Base-by-base conservation (phyloP, 208 protist species). In the Naegleria lovaniensis region DNA sequence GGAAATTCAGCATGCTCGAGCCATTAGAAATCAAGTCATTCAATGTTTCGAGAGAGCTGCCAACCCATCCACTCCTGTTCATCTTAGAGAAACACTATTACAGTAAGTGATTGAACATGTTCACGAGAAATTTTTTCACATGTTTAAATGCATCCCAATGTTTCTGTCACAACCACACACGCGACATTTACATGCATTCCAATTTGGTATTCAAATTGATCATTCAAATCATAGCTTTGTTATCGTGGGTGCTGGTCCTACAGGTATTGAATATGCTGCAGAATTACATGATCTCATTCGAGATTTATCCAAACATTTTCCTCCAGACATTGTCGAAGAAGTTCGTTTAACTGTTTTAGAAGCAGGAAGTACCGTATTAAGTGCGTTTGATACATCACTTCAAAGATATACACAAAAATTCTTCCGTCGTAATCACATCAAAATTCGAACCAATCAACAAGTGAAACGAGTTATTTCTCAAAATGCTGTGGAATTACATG, bases 31-130 rank as follows among this genome's bases (percentile, higher is more conserved):
- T 88, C 94, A 94, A n/a, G 93, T 98, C 36, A 94, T 97, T 85
- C 95, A 98, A 91, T 97, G 96, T 93, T 96, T 98, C 85, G 97
- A 97, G 95, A 94, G 95, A 15, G 97, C 97, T 87, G 93, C 96
- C 75, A 94, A 97, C 36, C 96, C 96, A 55, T 95, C 92, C 83
- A 97, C 95, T 33, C 92, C 94, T 40, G 39, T 94, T 40, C 94
- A 95, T 55, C 95, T 97, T 90, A 93, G 92, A 36, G 95, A 97
- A 92, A 93, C 94, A 58, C 91, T 98, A 79, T 93, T 98, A 39
- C 94, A 96, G 55, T 67, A 67, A 67, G 55, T 67, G 43, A 48
- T n/a, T n/a, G n/a, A n/a, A n/a, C n/a, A n/a, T n/a, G 43, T 48
- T 48, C 43, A 48, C 43, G 7, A 48, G n/a, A n/a, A n/a, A n/a